Conservation (phyloP, 2,329 filamentous ascomycete genomes). For the Paecilomyces sp. region DNA sequence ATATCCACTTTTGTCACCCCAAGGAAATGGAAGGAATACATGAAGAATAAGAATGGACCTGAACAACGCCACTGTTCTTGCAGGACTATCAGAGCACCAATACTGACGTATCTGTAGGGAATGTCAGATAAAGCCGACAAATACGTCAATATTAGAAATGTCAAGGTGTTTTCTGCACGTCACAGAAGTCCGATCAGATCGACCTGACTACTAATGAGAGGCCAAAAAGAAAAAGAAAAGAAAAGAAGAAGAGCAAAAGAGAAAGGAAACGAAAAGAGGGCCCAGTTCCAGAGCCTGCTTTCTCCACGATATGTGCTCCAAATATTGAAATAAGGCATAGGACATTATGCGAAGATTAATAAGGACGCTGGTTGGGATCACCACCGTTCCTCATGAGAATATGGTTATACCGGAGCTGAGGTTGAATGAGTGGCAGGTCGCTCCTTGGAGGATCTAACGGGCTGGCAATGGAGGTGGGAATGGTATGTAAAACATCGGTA, state of each 20-base stretch:
- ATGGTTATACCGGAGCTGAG: neutral
- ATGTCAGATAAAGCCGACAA: too few species aligned
- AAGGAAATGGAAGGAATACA: neutral
- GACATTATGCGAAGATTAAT: neutral
- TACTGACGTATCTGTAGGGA: too few species aligned
- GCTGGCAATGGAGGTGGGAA: neutral
- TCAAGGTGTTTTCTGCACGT: too few species aligned
- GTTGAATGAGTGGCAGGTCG: neutral
- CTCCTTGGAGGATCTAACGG: neutral
- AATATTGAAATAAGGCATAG: neutral
- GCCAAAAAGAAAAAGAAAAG: too few species aligned
- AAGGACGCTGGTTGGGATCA: neutral
- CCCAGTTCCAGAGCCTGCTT: neutral
- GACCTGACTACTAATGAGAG: too few species aligned
- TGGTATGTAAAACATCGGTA: neutral
- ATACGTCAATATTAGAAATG: too few species aligned
- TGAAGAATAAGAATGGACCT: neutral
- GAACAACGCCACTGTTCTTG: neutral
- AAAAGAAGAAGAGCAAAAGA: too few species aligned
- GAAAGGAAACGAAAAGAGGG: too few species aligned
- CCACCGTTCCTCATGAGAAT: neutral
- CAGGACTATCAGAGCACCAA: too few species aligned
- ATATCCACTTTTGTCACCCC: neutral
- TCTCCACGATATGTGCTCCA: neutral
- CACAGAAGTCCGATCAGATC: too few species aligned